phyloP scores from a whole-genome alignment of 345 rosid species.

The Eucalyptus rudis region DNA sequence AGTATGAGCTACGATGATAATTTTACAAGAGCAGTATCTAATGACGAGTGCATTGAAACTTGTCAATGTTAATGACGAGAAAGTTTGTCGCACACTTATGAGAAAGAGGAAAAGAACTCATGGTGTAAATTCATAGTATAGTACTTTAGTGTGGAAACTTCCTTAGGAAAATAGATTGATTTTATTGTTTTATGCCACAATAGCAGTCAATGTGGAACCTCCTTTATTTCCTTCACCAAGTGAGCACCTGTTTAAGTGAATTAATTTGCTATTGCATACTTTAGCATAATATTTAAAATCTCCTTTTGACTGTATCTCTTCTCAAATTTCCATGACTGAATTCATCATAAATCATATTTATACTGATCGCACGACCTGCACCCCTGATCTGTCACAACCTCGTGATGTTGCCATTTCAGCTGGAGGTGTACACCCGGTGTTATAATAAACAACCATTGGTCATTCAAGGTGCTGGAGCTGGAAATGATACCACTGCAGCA shows the following conservation, averaged over 20 bases:
- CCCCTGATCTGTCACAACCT: neutral
- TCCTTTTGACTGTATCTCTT: neutral
- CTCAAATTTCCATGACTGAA: neutral
- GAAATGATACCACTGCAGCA: conserved; percentile 91
- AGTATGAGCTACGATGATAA: neutral
- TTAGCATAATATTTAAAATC: neutral
- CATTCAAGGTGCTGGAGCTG: conserved; percentile 98
- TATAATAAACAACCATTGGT: conserved; percentile 70
- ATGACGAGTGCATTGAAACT: neutral
- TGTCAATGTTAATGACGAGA: neutral
- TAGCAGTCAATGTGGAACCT: neutral
- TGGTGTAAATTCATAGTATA: neutral
- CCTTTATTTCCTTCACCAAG: neutral
- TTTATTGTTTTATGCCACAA: neutral
- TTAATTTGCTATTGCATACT: neutral
- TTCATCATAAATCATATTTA: neutral
- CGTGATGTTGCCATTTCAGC: conserved; percentile 13
- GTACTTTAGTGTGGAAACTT: neutral
- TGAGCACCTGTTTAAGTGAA: neutral
- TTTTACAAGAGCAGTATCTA: neutral
- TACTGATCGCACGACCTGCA: neutral
- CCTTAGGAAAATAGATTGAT: neutral
- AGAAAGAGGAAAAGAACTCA: neutral
- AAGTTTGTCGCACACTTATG: neutral
- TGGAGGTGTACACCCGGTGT: conserved; percentile 81